Conservation (phyloP, 768 basidiomycete genomes). For the Gloeopeniophorella convolvens region DNA sequence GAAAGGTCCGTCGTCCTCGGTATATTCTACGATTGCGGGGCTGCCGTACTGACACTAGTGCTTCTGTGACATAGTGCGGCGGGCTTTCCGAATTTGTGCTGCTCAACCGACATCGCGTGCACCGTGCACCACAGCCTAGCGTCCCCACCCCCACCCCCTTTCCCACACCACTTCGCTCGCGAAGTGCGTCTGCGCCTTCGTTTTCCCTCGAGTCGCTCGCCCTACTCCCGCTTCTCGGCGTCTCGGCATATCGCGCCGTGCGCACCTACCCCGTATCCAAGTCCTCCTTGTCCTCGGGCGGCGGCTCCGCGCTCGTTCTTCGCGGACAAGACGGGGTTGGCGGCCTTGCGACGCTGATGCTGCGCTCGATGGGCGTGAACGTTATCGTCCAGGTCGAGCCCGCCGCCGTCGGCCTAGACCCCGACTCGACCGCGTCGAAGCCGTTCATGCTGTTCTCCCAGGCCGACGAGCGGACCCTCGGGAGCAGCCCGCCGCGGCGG, state of each 20-base stretch:
- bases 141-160: conserved; percentile 28
- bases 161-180: conserved; percentile 25
- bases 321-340: conserved; percentile 70
- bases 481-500: conserved; percentile 17
- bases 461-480: conserved; percentile 25
- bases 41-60: conserved; percentile 18
- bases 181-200: conserved; percentile 10
- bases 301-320: conserved; percentile 50
- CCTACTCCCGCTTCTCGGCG: conserved; percentile 68
- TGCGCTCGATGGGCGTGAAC: conserved; percentile 60
- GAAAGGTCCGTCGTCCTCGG: conserved; percentile 49
- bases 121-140: conserved; percentile 54
- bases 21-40: conserved; percentile 1
- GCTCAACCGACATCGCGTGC: conserved; percentile 70
- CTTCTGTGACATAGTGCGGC: conserved; percentile 49
- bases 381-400: conserved; percentile 65
- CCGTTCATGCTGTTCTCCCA: conserved; percentile 20
- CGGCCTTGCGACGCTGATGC: conserved; percentile 72
- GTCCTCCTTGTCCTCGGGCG: conserved; percentile 7
- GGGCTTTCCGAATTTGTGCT: conserved; percentile 87
- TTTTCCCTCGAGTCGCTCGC: conserved; percentile 40
- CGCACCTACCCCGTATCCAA: conserved; percentile 38
- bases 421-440: conserved; percentile 30
- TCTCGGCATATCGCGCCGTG: conserved; percentile 79
- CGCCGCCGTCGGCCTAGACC: conserved; percentile 29